Conservation (phyloP, 306 rosid genomes). For the Prunus armeniaca region DNA sequence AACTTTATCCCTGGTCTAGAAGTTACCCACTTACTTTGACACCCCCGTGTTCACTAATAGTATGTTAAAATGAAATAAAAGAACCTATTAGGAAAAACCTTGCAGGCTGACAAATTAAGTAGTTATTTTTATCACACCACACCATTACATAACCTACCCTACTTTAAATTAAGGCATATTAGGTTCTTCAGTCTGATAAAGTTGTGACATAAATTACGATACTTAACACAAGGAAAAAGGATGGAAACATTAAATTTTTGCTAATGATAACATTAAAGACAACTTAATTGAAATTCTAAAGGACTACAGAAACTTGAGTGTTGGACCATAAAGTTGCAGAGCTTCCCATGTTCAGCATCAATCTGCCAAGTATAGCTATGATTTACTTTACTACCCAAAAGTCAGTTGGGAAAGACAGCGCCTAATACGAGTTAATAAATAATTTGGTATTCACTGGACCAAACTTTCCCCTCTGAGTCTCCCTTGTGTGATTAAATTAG, state of each 20-base stretch:
- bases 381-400: neutral
- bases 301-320: neutral
- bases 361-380: neutral
- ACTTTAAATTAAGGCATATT: neutral
- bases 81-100: neutral
- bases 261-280: neutral
- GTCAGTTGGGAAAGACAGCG: neutral
- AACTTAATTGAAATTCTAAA: neutral
- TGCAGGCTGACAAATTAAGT: neutral
- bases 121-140: neutral
- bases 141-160: neutral
- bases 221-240: neutral
- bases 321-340: neutral
- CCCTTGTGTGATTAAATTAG: neutral
- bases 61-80: neutral
- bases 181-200: neutral
- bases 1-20: neutral
- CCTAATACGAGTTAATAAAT: neutral
- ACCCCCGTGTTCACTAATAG: neutral
- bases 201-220: neutral
- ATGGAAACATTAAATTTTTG: neutral
- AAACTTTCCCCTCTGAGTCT: neutral
- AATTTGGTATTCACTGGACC: neutral
- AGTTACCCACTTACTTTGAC: neutral
- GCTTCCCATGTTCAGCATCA: neutral